phyloP scores from a whole-genome alignment of 306 rosid species.

The Ammopiptanthus mongolicus region DNA sequence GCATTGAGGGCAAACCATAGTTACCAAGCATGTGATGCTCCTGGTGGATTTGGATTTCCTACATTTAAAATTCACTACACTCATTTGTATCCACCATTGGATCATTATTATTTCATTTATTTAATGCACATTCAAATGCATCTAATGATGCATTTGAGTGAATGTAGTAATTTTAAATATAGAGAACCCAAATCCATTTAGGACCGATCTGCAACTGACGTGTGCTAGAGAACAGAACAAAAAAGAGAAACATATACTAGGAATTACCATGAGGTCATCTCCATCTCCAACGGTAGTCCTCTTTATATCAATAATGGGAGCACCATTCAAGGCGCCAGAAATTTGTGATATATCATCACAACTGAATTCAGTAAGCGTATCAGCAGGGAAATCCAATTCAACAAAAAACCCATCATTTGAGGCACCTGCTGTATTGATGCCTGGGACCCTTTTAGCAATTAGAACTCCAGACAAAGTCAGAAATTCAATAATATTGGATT shows the following conservation, averaged over 20 bases:
- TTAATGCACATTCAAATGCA: too few relatives aligned
- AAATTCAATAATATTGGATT: conserved; percentile 43
- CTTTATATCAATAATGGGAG: conserved; percentile 31
- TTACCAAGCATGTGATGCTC: too few relatives aligned
- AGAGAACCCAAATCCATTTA: too few relatives aligned
- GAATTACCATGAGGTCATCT: conserved; percentile 33
- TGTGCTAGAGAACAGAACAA: neutral
- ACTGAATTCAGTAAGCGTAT: conserved; percentile 24
- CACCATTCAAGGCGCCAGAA: conserved; percentile 36
- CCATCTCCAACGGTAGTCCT: neutral
- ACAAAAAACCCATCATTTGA: conserved; percentile 20
- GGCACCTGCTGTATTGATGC: neutral
- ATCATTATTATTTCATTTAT: too few relatives aligned
- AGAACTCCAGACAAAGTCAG: conserved; percentile 49
- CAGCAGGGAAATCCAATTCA: conserved; percentile 45
- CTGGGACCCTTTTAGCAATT: conserved; percentile 29
- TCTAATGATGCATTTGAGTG: too few relatives aligned
- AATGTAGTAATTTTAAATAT: too few relatives aligned
- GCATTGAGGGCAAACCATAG: too few relatives aligned
- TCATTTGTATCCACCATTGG: too few relatives aligned
- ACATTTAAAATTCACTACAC: too few relatives aligned
- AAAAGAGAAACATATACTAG: neutral
- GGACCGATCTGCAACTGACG: neutral
- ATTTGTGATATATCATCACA: conserved; percentile 23
- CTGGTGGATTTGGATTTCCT: too few relatives aligned